Base-by-base conservation (phyloP, 2,329 filamentous ascomycete species). In the Botrytis aclada region DNA sequence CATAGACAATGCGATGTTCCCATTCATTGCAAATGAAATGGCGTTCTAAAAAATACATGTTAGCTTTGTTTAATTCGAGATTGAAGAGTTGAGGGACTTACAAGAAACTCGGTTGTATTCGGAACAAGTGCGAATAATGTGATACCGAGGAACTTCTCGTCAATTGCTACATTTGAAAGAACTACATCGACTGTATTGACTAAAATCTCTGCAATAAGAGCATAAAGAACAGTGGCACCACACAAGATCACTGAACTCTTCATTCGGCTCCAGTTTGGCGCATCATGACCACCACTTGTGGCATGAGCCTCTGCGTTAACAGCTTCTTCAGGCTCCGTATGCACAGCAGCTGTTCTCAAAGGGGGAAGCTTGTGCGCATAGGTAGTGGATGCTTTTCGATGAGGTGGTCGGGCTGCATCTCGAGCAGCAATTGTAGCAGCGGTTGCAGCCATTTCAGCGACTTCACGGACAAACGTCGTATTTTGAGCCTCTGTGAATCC, bases 11-110 rank as follows among this genome's bases (percentile, higher is more conserved):
- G 96, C 96, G 82, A 99, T 98, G 82, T 99, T 99, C 74, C 96
- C 96, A 80, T 99, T 98, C 95, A 99, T 99, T 71, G 96, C 96
- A 81, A 99, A 99, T 0, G 95, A 98, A 74, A 99, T 99, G 81
- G 95, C 96, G 83, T 99, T 99, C 90, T 80, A 69, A 1, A 70
- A 54, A 56, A 63, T 43, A 18, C 6, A 72, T 56, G 70, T 80
- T 72, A 80, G 76, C 54, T 67, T 70, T 71, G n/a, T 45, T 32
- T 47, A 20, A 25, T 32, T 67, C 72, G 25, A 47, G 25, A 39
- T 18, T n/a, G 10, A 10, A 10, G 39, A 32, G 14, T 29, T 54
- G 34, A 29, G 10, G n/a, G 12, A 83, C 90, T 84, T 87, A 95
- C 92, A 85, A 99, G 82, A 81, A 99, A 99, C 81, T 99, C 96